Evolutionary conservation across 495 filamentous ascomycete genomes (phyloP).

Genomic region (Cenococcum geophilum): DNA sequence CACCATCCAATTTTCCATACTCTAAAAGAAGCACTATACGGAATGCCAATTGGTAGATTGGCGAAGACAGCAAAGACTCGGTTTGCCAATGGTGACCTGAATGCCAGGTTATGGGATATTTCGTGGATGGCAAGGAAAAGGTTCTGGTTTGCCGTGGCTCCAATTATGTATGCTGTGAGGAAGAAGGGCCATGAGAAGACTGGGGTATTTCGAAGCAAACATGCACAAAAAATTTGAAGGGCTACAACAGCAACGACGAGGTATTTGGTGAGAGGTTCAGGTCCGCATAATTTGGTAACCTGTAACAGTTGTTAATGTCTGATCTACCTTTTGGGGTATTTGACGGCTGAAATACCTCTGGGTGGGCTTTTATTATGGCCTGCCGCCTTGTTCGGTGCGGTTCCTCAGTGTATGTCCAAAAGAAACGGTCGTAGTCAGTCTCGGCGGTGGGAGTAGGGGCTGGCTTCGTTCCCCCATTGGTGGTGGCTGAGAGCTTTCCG

Average conservation of each 20-base stretch:
- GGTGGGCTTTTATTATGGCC: constrained; percentile 97
- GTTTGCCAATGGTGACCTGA: constrained; percentile 77
- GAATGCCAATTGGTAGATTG: constrained; percentile 91
- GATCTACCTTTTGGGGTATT: neutral
- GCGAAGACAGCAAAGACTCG: constrained; percentile 83
- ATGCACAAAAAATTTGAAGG: constrained; percentile 74
- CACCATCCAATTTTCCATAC: constrained; percentile 37
- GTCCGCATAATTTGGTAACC: constrained; percentile 97
- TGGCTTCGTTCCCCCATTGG: constrained; percentile 5
- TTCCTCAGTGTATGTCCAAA: constrained; percentile 98
- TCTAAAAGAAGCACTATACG: constrained; percentile 94
- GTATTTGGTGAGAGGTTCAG: constrained; percentile 93
- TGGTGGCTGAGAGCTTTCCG: constrained; percentile 4
- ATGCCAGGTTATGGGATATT: constrained; percentile 96
- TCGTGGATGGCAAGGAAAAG: constrained; percentile 98
- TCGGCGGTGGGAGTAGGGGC: neutral
- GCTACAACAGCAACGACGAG: constrained; percentile 78
- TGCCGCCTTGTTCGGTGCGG: constrained; percentile 84
- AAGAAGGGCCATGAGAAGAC: constrained; percentile 80
- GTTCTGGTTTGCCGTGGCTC: constrained; percentile 97
- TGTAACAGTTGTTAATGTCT: constrained; percentile 35
- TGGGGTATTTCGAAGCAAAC: constrained; percentile 68
- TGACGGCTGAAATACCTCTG: constrained; percentile 58
- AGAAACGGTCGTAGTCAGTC: constrained; percentile 51
- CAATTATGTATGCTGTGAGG: constrained; percentile 82